Percentiles rank a stretch among this genome's conserved stretches.
Conservation (phyloP, 257 asterid species). For the Jacaranda copaia region DNA sequence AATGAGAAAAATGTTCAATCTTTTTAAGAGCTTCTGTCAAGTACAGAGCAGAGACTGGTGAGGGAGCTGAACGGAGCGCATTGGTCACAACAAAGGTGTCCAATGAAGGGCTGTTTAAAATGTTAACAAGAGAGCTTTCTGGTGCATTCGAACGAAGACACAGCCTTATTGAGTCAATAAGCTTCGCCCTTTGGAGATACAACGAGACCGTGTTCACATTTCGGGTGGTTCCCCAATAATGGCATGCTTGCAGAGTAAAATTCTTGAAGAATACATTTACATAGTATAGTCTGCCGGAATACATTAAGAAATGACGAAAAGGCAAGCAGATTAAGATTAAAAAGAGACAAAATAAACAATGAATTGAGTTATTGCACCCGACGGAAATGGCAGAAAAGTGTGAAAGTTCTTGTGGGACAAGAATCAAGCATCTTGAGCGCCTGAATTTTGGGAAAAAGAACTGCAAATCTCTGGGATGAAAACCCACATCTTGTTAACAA, state of each 20-base stretch:
- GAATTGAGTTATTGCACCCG: neutral
- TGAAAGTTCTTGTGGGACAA: slow-evolving; percentile 23
- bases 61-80: slow-evolving; percentile 86
- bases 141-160: slow-evolving; percentile 67
- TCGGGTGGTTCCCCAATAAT: slow-evolving; percentile 48
- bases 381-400: slow-evolving; percentile 22
- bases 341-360: neutral
- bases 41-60: slow-evolving; percentile 70
- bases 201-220: slow-evolving; percentile 65
- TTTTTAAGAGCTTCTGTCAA: slow-evolving; percentile 67
- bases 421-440: slow-evolving; percentile 47
- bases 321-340: slow-evolving; percentile 10
- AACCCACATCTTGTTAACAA: slow-evolving; percentile 5
- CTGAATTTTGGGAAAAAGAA: neutral
- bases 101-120: slow-evolving; percentile 60
- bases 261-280: slow-evolving; percentile 38
- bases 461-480: neutral
- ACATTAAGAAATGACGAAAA: slow-evolving; percentile 41
- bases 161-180: slow-evolving; percentile 83
- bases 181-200: slow-evolving; percentile 84
- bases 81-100: slow-evolving; percentile 85
- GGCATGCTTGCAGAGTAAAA: slow-evolving; percentile 47
- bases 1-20: slow-evolving; percentile 68
- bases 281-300: slow-evolving; percentile 40
- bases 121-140: slow-evolving; percentile 55